phyloP scores from a whole-genome alignment of 1,284 basidiomycete genomes.

The Cerrena zonata region DNA sequence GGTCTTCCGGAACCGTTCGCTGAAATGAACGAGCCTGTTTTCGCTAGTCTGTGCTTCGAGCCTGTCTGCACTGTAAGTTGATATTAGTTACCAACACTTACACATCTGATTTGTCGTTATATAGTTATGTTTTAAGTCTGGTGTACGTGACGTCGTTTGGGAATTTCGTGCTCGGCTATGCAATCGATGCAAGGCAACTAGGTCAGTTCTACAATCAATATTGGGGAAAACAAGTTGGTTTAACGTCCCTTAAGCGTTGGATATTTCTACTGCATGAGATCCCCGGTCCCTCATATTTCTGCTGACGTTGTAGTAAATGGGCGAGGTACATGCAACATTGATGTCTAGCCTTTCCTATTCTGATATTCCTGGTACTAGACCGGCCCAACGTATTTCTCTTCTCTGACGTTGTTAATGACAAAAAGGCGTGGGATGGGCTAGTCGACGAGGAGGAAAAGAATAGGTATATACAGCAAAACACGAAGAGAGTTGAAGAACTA shows the following conservation, averaged over 20 bases:
- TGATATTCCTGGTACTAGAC: neutral
- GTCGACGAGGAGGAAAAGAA: neutral
- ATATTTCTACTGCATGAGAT: neutral
- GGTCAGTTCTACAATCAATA: neutral
- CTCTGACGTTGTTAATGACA: neutral
- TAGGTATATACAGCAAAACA: neutral
- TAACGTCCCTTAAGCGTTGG: neutral
- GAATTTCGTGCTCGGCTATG: neutral
- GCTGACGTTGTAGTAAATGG: neutral
- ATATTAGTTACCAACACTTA: neutral
- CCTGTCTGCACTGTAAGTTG: neutral
- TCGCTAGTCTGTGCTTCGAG: neutral
- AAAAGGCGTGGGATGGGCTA: neutral
- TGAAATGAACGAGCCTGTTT: neutral
- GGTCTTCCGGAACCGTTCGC: neutral
- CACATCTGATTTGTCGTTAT: neutral
- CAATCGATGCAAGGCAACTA: neutral
- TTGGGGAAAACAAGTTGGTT: neutral
- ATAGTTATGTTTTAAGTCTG: neutral
- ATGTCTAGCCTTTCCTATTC: neutral
- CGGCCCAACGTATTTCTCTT: neutral
- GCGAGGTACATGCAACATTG: neutral
- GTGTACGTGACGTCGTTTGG: neutral
- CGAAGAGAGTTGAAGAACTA: neutral
- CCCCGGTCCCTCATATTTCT: neutral